These are phyloP conservation scores for Xylariomycetidae sp. DNA, from an alignment of 2,329 filamentous ascomycete genomes.

Conservation along the genomic window DNA sequence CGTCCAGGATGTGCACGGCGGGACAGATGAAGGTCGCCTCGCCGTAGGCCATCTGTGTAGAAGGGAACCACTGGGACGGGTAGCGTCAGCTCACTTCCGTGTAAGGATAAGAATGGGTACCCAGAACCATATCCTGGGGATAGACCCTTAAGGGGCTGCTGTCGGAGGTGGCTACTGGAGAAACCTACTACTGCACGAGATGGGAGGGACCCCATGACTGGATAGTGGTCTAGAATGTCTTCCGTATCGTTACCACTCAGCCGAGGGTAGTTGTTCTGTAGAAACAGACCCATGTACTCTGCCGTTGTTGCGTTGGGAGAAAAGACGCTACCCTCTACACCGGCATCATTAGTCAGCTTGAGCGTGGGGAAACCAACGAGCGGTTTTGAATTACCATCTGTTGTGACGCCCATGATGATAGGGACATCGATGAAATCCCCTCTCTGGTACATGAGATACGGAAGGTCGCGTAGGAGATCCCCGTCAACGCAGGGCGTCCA, in stretches of 20 bases:
- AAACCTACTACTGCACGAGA: no score
- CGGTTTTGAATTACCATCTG: conserved; percentile 31
- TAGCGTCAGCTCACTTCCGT: no score
- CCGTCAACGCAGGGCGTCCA: conserved; percentile 49
- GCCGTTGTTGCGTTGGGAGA: conserved; percentile 31
- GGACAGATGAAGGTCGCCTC: conserved; percentile 38
- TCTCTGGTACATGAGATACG: conserved; percentile 34
- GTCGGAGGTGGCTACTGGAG: no score
- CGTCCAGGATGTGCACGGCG: conserved; percentile 28
- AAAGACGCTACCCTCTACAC: conserved; percentile 42
- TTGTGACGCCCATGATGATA: conserved; percentile 39
- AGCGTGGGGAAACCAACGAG: neutral
- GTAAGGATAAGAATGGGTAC: no score
- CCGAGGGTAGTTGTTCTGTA: conserved; percentile 43
- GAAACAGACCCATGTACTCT: conserved; percentile 33
- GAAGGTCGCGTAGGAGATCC: conserved; percentile 36
- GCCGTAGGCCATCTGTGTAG: conserved; percentile 29
- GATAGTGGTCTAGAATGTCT: conserved; percentile 35
- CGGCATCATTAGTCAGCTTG: neutral
- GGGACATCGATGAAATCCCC: conserved; percentile 41
- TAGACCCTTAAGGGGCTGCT: no score
- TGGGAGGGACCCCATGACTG: conserved; percentile 29
- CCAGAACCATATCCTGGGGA: no score
- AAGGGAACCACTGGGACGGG: conserved; percentile 39
- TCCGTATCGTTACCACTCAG: conserved; percentile 32